These are phyloP conservation scores for Beauveria caledonica DNA, from an alignment of 2,329 filamentous ascomycete genomes.

Conservation along the genomic window DNA sequence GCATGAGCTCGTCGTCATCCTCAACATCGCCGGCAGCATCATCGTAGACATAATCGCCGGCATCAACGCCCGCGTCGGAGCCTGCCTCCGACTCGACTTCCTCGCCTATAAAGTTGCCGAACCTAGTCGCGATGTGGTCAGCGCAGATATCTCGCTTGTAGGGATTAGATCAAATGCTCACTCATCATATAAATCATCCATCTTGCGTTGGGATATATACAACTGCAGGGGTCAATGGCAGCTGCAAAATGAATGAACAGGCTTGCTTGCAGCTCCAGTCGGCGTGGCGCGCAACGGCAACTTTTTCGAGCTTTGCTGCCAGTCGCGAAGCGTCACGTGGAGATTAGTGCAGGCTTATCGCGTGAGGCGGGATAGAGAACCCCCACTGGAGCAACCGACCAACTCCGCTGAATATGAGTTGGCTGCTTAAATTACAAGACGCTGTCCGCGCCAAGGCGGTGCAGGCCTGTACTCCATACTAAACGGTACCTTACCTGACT, in stretches of 20 bases:
- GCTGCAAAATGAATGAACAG: constrained; percentile 13
- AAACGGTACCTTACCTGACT: background rate
- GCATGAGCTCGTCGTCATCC: constrained; percentile 77
- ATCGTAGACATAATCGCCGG: constrained; percentile 73
- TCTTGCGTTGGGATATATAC: constrained; percentile 29
- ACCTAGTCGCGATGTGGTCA: constrained; percentile 44
- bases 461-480: background rate
- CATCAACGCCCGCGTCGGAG: constrained; percentile 67
- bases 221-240: constrained; percentile 16
- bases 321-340: constrained; percentile 5
- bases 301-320: constrained; percentile 15
- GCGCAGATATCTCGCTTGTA: background rate
- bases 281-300: constrained; percentile 3
- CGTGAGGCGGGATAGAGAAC: background rate
- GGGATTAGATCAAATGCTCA: constrained; percentile 29
- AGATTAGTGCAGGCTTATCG: constrained; percentile 8
- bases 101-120: constrained; percentile 97
- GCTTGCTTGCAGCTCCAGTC: background rate
- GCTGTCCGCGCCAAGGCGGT: background rate
- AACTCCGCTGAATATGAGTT: background rate
- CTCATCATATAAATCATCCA: constrained; percentile 99
- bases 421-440: background rate
- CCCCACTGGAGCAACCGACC: background rate
- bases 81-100: constrained; percentile 78
- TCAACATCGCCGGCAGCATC: constrained; percentile 61